These are phyloP conservation scores for Eragrostis curvula DNA, from an alignment of 176 grass and related monocot species.

Conservation along the genomic window DNA sequence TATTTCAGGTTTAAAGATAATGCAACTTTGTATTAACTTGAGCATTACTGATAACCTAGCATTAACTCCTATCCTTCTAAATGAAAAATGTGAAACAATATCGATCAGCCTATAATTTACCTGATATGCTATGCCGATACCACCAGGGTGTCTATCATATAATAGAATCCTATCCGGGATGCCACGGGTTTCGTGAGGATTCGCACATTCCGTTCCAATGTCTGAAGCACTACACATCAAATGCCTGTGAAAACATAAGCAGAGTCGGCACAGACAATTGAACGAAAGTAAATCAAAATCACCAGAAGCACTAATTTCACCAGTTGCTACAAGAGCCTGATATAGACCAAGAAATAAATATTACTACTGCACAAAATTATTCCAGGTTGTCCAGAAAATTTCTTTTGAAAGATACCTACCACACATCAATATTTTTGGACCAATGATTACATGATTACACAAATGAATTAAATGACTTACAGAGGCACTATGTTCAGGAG, in stretches of 20 bases:
- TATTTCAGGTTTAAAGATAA: not conserved
- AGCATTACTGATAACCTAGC: too few relatives aligned
- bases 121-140: slow-evolving; percentile 70
- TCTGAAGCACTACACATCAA: slow-evolving; percentile 82
- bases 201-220: slow-evolving; percentile 79
- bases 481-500: slow-evolving; percentile 81
- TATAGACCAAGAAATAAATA: not conserved
- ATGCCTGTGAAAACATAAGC: slow-evolving; percentile 50
- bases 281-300: slow-evolving; percentile 6
- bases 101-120: slow-evolving; percentile 54
- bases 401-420: not conserved
- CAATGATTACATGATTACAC: not conserved
- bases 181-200: slow-evolving; percentile 78
- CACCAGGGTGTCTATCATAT: slow-evolving; percentile 85
- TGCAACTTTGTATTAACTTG: not conserved
- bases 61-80: too few relatives aligned
- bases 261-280: not conserved
- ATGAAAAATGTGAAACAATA: not conserved
- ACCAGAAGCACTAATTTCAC: slow-evolving; percentile 2
- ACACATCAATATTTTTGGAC: not conserved
- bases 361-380: not conserved
- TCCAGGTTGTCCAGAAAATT: not conserved
- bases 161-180: slow-evolving; percentile 76
- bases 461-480: slow-evolving; percentile 50
- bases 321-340: slow-evolving; percentile 1